These are phyloP conservation scores for Hirsutella rhossiliensis DNA, from an alignment of 2,329 filamentous ascomycete species.

Conservation along the genomic window DNA sequence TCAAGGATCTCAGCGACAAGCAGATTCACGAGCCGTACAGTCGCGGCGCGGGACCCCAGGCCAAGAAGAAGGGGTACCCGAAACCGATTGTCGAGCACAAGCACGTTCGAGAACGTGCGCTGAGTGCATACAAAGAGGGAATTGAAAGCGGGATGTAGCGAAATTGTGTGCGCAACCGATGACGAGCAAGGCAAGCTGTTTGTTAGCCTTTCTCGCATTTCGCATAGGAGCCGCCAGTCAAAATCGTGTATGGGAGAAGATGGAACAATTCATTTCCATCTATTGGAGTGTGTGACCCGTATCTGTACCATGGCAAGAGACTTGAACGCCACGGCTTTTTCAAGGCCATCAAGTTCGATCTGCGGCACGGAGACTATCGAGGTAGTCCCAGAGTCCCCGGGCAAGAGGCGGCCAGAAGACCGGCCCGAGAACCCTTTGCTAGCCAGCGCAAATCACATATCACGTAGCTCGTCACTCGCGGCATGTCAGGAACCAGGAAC, in stretches of 20 bases:
- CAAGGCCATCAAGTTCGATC: conserved; percentile 39
- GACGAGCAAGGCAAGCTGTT: too few species aligned
- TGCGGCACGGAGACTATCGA: conserved; percentile 47
- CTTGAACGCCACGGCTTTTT: conserved; percentile 49
- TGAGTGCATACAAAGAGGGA: conserved; percentile 56
- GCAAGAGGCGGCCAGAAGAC: conserved; percentile 21
- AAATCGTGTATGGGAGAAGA: too few species aligned
- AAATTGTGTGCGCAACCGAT: not conserved
- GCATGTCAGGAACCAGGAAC: conserved; percentile 11
- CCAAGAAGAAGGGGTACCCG: conserved; percentile 60
- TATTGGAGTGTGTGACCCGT: conserved; percentile 43
- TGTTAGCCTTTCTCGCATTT: too few species aligned
- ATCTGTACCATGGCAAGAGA: conserved; percentile 50
- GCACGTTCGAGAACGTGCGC: conserved; percentile 50
- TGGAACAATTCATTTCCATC: not conserved
- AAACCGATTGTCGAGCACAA: conserved; percentile 65
- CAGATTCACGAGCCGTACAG: conserved; percentile 74
- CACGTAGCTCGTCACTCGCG: conserved; percentile 13
- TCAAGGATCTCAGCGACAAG: conserved; percentile 49
- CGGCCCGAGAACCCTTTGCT: conserved; percentile 42
- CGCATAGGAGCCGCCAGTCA: too few species aligned
- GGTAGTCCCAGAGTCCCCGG: conserved; percentile 44
- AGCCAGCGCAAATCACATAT: conserved; percentile 29
- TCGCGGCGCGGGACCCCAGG: conserved; percentile 45
- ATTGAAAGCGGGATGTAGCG: conserved; percentile 16